phyloP scores from a whole-genome alignment of 805 yeast species.

The Yamadazyma kitorensis region DNA sequence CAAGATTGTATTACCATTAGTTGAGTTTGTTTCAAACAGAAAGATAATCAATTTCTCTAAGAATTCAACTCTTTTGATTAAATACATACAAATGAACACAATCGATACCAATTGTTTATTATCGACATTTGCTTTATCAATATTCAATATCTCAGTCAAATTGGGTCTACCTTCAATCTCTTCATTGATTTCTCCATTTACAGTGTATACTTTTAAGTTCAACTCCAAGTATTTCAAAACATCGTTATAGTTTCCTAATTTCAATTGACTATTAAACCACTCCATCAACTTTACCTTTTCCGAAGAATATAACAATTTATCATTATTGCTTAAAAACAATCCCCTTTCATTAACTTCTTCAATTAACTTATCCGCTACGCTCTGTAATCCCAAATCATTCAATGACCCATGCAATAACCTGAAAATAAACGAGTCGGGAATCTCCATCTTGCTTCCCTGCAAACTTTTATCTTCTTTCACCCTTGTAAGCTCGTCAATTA shows the following conservation, averaged over 20 bases:
- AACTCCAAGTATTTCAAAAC: conserved; percentile 8
- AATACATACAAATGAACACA: conserved; percentile 15
- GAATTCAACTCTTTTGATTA: conserved; percentile 22
- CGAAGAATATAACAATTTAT: conserved; percentile 4
- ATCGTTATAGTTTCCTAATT: conserved; percentile 8
- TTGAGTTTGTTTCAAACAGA: conserved; percentile 5
- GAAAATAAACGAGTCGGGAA: conserved; percentile 15
- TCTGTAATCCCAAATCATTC: conserved; percentile 12
- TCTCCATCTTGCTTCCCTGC: conserved; percentile 4
- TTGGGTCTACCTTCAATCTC: conserved; percentile 5
- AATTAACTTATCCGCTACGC: conserved; percentile 10
- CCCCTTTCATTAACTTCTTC: conserved; percentile 14
- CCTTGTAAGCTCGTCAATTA: too few relatives aligned
- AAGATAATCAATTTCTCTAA: conserved; percentile 17
- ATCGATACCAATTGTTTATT: conserved; percentile 5
- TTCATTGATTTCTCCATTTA: conserved; percentile 1
- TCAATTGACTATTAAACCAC: conserved; percentile 8
- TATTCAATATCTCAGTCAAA: conserved; percentile 6
- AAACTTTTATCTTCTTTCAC: too few relatives aligned
- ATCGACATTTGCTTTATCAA: conserved; percentile 1
- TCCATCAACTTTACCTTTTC: conserved; percentile 9
- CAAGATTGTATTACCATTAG: conserved; percentile 11
- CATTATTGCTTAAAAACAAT: conserved; percentile 1
- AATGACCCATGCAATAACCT: conserved; percentile 10
- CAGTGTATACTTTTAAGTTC: conserved; percentile 6